Evolutionary conservation across 2,329 filamentous ascomycete species (phyloP).

Genomic region (Biscogniauxia marginata): DNA sequence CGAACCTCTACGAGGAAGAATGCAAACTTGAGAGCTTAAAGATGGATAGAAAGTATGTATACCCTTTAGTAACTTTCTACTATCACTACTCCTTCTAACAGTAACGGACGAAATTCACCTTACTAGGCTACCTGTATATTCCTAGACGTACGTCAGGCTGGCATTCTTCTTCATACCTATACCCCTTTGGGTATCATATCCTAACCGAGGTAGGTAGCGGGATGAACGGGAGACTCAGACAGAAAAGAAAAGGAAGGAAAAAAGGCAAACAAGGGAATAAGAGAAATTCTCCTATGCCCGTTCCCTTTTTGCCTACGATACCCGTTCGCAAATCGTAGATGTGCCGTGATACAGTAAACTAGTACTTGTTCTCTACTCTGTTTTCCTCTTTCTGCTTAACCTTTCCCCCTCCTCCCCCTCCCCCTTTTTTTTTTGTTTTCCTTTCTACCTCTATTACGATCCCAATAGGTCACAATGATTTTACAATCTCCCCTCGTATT

Average conservation of each 20-base stretch:
- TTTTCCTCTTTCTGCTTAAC: background rate
- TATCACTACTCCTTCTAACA: no score
- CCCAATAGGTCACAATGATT: no score
- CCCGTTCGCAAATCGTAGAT: background rate
- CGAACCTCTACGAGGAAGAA: no score
- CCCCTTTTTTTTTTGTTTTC: background rate
- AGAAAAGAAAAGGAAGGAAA: background rate
- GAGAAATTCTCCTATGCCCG: conserved; percentile 23
- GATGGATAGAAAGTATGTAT: no score
- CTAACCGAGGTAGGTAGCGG: background rate
- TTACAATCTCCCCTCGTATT: no score
- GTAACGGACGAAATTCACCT: no score
- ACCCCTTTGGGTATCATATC: background rate
- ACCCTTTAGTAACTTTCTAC: no score
- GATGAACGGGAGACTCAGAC: background rate
- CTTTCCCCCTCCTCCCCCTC: background rate
- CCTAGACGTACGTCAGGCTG: no score
- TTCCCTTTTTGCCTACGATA: conserved; percentile 6
- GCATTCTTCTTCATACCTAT: background rate
- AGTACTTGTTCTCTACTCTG: background rate
- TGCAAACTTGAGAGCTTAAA: no score
- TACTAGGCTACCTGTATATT: no score
- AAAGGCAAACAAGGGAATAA: background rate
- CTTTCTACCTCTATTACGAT: background rate
- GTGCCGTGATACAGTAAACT: background rate